phyloP scores from a whole-genome alignment of 2,329 filamentous ascomycete species.

The Colletotrichum tofieldiae region DNA sequence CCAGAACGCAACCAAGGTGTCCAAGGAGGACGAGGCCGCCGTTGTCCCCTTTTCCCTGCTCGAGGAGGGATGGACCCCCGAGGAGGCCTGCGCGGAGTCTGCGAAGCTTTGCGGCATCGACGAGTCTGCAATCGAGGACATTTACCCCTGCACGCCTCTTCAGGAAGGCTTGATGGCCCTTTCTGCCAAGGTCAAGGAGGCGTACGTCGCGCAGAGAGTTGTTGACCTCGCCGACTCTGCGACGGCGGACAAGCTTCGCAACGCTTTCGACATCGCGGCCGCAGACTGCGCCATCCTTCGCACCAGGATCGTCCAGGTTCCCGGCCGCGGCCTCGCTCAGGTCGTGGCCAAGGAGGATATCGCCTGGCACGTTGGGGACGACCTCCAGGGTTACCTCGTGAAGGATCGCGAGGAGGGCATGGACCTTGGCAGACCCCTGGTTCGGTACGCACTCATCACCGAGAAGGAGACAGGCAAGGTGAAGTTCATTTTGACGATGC shows the following conservation, averaged over 20 bases:
- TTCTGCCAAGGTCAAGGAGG: slow-evolving; percentile 65
- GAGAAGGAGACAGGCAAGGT: slow-evolving; percentile 51
- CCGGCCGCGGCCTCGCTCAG: slow-evolving; percentile 61
- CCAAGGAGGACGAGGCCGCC: slow-evolving; percentile 39
- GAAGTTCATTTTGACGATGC: slow-evolving; percentile 68
- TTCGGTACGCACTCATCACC: slow-evolving; percentile 61
- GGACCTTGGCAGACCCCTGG: slow-evolving; percentile 62
- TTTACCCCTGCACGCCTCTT: slow-evolving; percentile 69
- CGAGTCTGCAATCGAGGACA: slow-evolving; percentile 59
- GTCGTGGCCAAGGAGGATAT: slow-evolving; percentile 61
- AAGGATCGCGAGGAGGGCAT: slow-evolving; percentile 58
- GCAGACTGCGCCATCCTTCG: slow-evolving; percentile 60
- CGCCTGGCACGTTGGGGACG: slow-evolving; percentile 52
- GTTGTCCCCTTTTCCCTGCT: slow-evolving; percentile 59
- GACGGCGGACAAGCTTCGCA: slow-evolving; percentile 57
- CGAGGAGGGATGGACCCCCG: slow-evolving; percentile 51
- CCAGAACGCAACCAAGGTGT: slow-evolving; percentile 49
- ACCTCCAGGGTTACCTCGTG: slow-evolving; percentile 58
- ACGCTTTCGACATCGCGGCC: slow-evolving; percentile 59
- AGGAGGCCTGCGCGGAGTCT: slow-evolving; percentile 55
- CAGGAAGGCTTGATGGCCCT: slow-evolving; percentile 71
- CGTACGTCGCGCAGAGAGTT: slow-evolving; percentile 68
- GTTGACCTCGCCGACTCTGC: slow-evolving; percentile 56
- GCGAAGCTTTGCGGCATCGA: slow-evolving; percentile 58
- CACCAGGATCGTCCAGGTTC: slow-evolving; percentile 65